Conservation (phyloP, 1,139 yeast species). For the Yamadazyma spencermartinsiae region DNA sequence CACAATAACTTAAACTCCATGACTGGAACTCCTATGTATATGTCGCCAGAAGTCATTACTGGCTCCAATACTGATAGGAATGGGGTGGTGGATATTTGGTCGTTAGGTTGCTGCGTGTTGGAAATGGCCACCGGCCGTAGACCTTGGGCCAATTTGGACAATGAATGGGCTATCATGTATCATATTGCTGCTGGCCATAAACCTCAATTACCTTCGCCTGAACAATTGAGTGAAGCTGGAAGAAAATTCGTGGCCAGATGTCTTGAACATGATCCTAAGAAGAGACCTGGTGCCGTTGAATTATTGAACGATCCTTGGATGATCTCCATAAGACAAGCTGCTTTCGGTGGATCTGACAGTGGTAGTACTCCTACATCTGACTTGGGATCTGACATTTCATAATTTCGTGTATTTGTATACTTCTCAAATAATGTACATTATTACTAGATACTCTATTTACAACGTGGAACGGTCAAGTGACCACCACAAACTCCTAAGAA, state of each 20-base stretch:
- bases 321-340: slow-evolving; percentile 66
- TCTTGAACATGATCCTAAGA: slow-evolving; percentile 77
- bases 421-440: slow-evolving; percentile 3
- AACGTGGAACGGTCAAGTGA: not conserved
- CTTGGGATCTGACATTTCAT: slow-evolving; percentile 7
- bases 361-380: slow-evolving; percentile 45
- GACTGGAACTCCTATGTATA: slow-evolving; percentile 98
- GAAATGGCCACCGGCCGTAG: slow-evolving; percentile 85
- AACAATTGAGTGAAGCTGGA: slow-evolving; percentile 77
- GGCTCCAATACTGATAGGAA: slow-evolving; percentile 66
- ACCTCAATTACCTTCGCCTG: slow-evolving; percentile 80
- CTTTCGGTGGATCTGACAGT: slow-evolving; percentile 52
- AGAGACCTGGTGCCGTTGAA: slow-evolving; percentile 83
- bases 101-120: slow-evolving; percentile 76
- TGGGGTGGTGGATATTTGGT: slow-evolving; percentile 84
- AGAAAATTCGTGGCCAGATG: slow-evolving; percentile 70
- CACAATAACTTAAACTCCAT: slow-evolving; percentile 47
- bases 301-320: slow-evolving; percentile 91
- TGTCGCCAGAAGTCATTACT: slow-evolving; percentile 96
- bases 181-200: slow-evolving; percentile 95
- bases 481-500: slow-evolving; percentile 1
- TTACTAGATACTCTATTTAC: slow-evolving; percentile 7
- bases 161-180: slow-evolving; percentile 98
- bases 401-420: not conserved
- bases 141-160: slow-evolving; percentile 91